A percentile compares a stretch with the other conserved stretches of the same genome.
These are phyloP conservation scores for Skeletonema marinoi DNA, from an alignment of 108 stramenopile genomes.

Conservation along the genomic window DNA sequence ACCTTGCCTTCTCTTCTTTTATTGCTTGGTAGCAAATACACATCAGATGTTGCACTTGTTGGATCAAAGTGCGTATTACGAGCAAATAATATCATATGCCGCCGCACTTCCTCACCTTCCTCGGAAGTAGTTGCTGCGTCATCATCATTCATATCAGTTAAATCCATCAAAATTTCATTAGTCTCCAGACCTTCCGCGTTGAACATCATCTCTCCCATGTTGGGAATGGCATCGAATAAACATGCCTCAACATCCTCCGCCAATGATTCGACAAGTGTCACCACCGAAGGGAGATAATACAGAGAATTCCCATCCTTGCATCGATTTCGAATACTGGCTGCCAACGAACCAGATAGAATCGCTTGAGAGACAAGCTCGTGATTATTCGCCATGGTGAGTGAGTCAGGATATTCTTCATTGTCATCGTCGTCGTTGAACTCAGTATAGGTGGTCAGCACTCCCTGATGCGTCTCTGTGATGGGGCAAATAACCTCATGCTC, in stretches of 20 bases:
- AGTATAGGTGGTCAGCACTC: constrained; percentile 20
- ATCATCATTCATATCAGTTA: constrained; percentile 9
- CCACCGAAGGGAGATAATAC: constrained; percentile 30
- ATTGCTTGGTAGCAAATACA: constrained; percentile 25
- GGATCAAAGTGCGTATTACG: constrained; percentile 39
- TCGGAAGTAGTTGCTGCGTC: neutral
- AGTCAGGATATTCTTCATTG: neutral
- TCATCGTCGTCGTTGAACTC: neutral
- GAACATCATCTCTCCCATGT: constrained; percentile 32
- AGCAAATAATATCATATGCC: constrained; percentile 19
- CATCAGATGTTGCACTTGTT: constrained; percentile 34
- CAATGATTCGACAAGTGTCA: constrained; percentile 38
- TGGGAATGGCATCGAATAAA: constrained; percentile 1
- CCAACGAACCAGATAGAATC: constrained; percentile 30
- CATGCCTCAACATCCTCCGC: constrained; percentile 13
- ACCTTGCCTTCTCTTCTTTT: constrained; percentile 9
- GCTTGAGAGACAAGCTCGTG: constrained; percentile 23
- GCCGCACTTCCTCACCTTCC: neutral
- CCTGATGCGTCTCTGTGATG: constrained; percentile 26
- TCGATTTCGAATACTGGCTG: constrained; percentile 30
- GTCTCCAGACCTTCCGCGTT: constrained; percentile 32
- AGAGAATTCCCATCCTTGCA: constrained; percentile 6
- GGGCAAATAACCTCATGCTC: constrained; percentile 42
- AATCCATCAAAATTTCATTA: constrained; percentile 35
- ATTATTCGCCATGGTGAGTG: constrained; percentile 25